Percentiles rank a stretch among this genome's conserved stretches.
Evolutionary conservation across 1,139 yeast genomes (phyloP).

Genomic region (Pneumocystis jirovecii): DNA sequence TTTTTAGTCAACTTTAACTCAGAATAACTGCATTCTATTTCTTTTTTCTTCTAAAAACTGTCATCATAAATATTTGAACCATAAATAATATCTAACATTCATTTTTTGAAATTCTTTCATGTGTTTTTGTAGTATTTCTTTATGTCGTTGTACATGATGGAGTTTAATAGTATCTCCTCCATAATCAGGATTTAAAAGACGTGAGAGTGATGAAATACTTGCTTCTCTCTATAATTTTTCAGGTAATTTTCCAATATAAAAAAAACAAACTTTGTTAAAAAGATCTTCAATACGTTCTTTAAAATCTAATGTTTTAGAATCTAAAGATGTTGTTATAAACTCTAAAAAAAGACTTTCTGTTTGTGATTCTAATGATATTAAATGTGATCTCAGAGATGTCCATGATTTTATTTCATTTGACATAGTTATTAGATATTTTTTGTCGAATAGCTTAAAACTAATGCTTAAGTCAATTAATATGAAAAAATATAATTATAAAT

Average conservation of each 20-base stretch:
- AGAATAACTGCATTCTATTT: constrained; percentile 54
- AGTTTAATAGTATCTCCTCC: constrained; percentile 55
- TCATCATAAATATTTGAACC: background rate
- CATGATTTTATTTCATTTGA: constrained; percentile 24
- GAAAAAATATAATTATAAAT: background rate
- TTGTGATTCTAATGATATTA: constrained; percentile 42
- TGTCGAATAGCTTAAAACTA: background rate
- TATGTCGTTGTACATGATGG: constrained; percentile 73
- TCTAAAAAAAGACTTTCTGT: constrained; percentile 36
- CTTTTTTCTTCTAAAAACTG: constrained; percentile 56
- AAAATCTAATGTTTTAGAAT: background rate
- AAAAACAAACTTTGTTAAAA: background rate
- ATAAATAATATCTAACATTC: constrained; percentile 16
- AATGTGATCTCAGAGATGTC: constrained; percentile 39
- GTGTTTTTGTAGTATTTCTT: constrained; percentile 61
- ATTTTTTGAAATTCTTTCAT: constrained; percentile 47
- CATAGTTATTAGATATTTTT: background rate
- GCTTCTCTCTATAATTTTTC: constrained; percentile 26
- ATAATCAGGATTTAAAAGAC: constrained; percentile 42
- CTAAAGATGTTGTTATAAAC: constrained; percentile 30
- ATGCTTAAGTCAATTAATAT: background rate
- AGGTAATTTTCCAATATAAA: background rate
- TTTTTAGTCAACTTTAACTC: constrained; percentile 45
- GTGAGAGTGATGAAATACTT: constrained; percentile 26
- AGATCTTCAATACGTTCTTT: background rate